phyloP scores from a whole-genome alignment of 345 rosid species.

The Schrenkiella parvula region DNA sequence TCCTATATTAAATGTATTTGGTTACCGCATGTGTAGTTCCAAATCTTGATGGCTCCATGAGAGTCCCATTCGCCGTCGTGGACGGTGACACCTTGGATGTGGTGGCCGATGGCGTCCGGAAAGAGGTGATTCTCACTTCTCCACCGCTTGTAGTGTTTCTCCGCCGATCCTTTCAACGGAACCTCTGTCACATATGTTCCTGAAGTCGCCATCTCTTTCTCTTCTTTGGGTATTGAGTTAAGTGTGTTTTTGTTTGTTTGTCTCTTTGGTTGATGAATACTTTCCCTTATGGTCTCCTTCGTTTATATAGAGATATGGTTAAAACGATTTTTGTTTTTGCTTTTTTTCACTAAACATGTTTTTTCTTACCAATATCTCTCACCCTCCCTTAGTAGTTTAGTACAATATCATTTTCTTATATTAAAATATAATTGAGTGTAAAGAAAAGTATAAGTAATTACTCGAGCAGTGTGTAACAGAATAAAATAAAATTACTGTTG shows the following conservation, averaged over 20 bases:
- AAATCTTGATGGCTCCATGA: slow-evolving; percentile 35
- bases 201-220: slow-evolving; percentile 30
- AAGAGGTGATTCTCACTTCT: slow-evolving; percentile 32
- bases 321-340: not conserved
- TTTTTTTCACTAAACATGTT: not conserved
- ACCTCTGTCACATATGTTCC: slow-evolving; percentile 37
- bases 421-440: not conserved
- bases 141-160: slow-evolving; percentile 33
- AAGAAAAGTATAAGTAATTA: too few species aligned
- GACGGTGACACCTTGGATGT: slow-evolving; percentile 31
- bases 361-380: not conserved
- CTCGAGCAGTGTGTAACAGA: not conserved
- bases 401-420: not conserved
- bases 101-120: slow-evolving; percentile 33
- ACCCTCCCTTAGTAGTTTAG: not conserved
- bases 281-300: not conserved
- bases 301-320: slow-evolving; percentile 25
- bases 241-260: not conserved
- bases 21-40: slow-evolving; percentile 36
- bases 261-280: slow-evolving; percentile 9
- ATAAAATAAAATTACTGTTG: not conserved
- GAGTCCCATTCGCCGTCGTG: slow-evolving; percentile 37
- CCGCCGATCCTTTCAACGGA: slow-evolving; percentile 35
- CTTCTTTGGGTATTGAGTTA: not conserved
- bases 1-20: not conserved